Conservation (phyloP, 805 yeast species). For the Barnettozyma salicaria region DNA sequence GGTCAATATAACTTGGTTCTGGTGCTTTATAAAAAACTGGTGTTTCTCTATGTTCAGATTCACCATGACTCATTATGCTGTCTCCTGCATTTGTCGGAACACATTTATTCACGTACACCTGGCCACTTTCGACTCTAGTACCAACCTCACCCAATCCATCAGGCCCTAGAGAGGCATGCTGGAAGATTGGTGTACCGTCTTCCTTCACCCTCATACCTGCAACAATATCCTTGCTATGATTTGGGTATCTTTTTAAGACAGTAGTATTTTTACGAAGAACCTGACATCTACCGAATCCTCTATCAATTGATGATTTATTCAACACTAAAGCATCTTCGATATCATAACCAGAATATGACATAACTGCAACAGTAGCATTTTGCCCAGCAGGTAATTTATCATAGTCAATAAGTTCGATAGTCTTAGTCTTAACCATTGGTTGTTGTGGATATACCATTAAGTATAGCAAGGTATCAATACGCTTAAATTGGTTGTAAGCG, state of each 20-base stretch:
- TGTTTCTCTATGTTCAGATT: slow-evolving; percentile 71
- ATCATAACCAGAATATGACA: slow-evolving; percentile 99
- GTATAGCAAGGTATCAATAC: slow-evolving; percentile 90
- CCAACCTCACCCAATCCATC: slow-evolving; percentile 98
- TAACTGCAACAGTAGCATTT: slow-evolving; percentile 97
- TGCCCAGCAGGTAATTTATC: slow-evolving; percentile 98
- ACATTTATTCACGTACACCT: slow-evolving; percentile 87
- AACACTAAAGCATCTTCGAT: slow-evolving; percentile 97
- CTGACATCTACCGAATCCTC: slow-evolving; percentile 98
- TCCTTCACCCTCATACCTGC: slow-evolving; percentile 89
- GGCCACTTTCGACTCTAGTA: slow-evolving; percentile 82
- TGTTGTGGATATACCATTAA: slow-evolving; percentile 99
- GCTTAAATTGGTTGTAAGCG: slow-evolving; percentile 91
- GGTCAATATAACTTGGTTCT: slow-evolving; percentile 91
- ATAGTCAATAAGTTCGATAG: slow-evolving; percentile 90
- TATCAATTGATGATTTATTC: slow-evolving; percentile 87
- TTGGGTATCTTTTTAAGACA: slow-evolving; percentile 83
- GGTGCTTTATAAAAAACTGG: slow-evolving; percentile 93
- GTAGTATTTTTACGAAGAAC: slow-evolving; percentile 89
- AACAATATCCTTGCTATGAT: slow-evolving; percentile 86
- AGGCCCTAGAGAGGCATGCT: slow-evolving; percentile 81
- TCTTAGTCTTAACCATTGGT: slow-evolving; percentile 97
- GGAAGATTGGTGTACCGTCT: slow-evolving; percentile 73
- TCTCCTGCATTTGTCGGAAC: slow-evolving; percentile 85
- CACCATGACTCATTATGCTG: slow-evolving; percentile 30